Evolutionary conservation across 2,329 filamentous ascomycete genomes (phyloP).

Genomic region (Venturia effusa): DNA sequence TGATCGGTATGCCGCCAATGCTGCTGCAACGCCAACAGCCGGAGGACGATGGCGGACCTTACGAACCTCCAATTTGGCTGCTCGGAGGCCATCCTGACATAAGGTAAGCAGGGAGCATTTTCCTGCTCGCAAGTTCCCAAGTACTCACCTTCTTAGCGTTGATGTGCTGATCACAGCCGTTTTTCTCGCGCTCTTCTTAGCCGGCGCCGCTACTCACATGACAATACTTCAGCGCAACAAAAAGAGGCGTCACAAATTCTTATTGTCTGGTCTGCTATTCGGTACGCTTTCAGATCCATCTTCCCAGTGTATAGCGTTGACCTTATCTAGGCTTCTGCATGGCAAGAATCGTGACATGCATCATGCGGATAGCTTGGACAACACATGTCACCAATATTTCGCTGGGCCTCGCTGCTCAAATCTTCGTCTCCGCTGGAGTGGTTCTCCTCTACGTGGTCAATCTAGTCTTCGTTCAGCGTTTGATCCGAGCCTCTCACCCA

Average conservation of each 20-base stretch:
- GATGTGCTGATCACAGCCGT: constrained; percentile 32
- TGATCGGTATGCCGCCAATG: background rate
- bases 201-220: constrained; percentile 30
- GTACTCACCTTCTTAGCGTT: too few relatives aligned
- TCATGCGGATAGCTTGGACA: constrained; percentile 26
- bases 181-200: constrained; percentile 31
- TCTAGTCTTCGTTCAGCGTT: constrained; percentile 63
- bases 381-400: constrained; percentile 28
- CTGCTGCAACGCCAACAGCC: background rate
- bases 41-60: background rate
- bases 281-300: constrained; percentile 18
- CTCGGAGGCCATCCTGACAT: constrained; percentile 27
- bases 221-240: constrained; percentile 30
- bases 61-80: constrained; percentile 5
- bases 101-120: too few relatives aligned
- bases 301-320: background rate
- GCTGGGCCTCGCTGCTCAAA: constrained; percentile 47
- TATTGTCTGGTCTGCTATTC: constrained; percentile 29
- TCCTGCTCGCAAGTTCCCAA: too few relatives aligned
- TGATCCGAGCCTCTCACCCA: constrained; percentile 64
- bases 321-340: constrained; percentile 29
- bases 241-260: constrained; percentile 29
- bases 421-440: constrained; percentile 65
- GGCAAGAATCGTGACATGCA: constrained; percentile 29
- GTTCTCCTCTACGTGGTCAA: constrained; percentile 69